Base-by-base conservation (phyloP, 345 rosid genomes). In the Hibiscus trionum region DNA sequence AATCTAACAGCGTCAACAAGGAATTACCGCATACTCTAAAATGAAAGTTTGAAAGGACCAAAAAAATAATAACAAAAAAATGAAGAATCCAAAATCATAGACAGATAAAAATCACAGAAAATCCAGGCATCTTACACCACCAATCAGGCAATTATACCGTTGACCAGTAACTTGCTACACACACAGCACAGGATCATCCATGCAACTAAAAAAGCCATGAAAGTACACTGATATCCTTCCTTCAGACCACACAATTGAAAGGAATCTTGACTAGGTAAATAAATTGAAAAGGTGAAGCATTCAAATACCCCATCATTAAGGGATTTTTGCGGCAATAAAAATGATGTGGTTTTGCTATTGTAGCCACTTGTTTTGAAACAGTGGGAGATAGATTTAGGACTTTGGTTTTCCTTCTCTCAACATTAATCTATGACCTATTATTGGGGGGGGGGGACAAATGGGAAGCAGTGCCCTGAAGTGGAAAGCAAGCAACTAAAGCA, bases 401-500 rank as follows among this genome's bases (percentile, higher is more conserved):
- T 27, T 24, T 7, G 58, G 14, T 67, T 67, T 15, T 19, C 2
- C 3, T 46, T 44, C 33, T 46, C 56, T 46, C 70, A 66, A 49
- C 7, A 0, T 44, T n/a, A 24, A 66, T 24, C 55, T 19, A 24
- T 26, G 70, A 26, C 7, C 37, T 24, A 15, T 46, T 47, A 46
- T 9, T 4, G 19, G 52, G 4, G 19, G 55, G 4, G 11, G 14
- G 37, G 4, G 16, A 7, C 63, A 11, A 70, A 55, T 35, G n/a
- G 49, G 42, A 11, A 4, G n/a, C 17, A 49, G 35, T 15, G 70
- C 27, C 21, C 4, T 27, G 5, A 35, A 58, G 50, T 53, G 42
- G 49, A 70, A 75, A 8, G 31, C 15, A 62, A 68, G 63, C 52
- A 9, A 46, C 70, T 52, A 71, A 47, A 39, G 21, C 57, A 47